phyloP scores from a whole-genome alignment of 2,329 filamentous ascomycete species.

The Ceratocystis harringtonii region DNA sequence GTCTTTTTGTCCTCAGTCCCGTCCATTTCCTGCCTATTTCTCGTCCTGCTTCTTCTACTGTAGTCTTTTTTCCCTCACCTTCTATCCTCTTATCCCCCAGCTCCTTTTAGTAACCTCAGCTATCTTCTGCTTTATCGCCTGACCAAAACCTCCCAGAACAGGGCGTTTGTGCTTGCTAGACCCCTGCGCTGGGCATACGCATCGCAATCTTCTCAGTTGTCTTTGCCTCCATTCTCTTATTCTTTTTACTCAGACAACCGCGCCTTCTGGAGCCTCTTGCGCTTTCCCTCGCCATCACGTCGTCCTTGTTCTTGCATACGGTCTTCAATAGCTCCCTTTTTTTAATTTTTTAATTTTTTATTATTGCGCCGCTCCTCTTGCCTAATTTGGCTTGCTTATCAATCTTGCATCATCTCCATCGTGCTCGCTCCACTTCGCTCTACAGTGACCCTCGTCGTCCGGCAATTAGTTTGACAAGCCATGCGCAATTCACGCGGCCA shows the following conservation, averaged over 20 bases:
- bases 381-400: no score
- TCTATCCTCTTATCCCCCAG: neutral
- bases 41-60: neutral
- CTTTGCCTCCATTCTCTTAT: no score
- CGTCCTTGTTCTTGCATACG: no score
- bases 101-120: neutral
- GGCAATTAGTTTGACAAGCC: neutral
- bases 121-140: neutral
- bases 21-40: neutral
- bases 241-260: no score
- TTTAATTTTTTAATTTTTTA: no score
- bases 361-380: no score
- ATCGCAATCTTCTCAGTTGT: no score
- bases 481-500: neutral
- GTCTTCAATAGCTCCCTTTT: no score
- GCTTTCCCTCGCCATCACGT: no score
- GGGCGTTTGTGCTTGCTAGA: no score
- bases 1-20: neutral
- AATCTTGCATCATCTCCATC: neutral
- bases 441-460: neutral
- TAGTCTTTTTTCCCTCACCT: neutral
- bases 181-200: no score
- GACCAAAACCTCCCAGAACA: neutral
- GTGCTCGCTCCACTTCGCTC: neutral
- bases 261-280: no score